Evolutionary conservation across 352 stramenopile genomes (phyloP).

Genomic region (Globisporangium viniferum): DNA sequence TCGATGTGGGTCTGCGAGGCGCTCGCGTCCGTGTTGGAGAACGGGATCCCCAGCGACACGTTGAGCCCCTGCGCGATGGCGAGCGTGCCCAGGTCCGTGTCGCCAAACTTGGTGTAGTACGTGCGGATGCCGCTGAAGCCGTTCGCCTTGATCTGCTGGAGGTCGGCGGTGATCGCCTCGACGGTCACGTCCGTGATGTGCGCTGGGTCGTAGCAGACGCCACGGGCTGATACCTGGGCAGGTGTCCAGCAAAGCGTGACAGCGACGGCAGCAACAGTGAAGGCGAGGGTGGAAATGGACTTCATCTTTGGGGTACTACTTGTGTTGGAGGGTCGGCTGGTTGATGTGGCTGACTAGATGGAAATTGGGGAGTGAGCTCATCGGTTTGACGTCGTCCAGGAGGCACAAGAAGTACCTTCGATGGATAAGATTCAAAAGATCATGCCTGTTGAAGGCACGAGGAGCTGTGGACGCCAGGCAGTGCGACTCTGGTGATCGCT

Average conservation of each 20-base stretch:
- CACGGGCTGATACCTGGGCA: constrained; percentile 14
- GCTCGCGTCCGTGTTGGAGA: constrained; percentile 30
- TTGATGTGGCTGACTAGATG: constrained; percentile 18
- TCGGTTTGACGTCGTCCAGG: neutral
- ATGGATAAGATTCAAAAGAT: neutral
- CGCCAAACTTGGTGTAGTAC: constrained; percentile 42
- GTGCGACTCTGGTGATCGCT: constrained; percentile 4
- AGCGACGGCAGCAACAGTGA: constrained; percentile 10
- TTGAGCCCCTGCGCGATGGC: constrained; percentile 44
- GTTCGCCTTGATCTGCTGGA: constrained; percentile 41
- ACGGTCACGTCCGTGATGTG: constrained; percentile 34
- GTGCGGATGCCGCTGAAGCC: constrained; percentile 46
- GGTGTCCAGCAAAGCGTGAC: neutral
- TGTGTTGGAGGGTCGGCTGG: neutral
- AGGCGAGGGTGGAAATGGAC: constrained; percentile 19
- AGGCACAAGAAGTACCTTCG: neutral
- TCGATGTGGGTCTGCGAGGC: constrained; percentile 33
- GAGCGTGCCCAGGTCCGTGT: constrained; percentile 37
- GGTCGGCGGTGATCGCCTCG: constrained; percentile 37
- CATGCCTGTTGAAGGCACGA: neutral
- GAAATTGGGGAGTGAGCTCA: constrained; percentile 32
- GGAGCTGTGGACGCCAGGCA: neutral
- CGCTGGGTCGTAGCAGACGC: constrained; percentile 51
- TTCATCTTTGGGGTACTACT: constrained; percentile 25
- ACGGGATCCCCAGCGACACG: constrained; percentile 44